Conservation (phyloP, 495 filamentous ascomycete species). For the Patellaria atrata region DNA sequence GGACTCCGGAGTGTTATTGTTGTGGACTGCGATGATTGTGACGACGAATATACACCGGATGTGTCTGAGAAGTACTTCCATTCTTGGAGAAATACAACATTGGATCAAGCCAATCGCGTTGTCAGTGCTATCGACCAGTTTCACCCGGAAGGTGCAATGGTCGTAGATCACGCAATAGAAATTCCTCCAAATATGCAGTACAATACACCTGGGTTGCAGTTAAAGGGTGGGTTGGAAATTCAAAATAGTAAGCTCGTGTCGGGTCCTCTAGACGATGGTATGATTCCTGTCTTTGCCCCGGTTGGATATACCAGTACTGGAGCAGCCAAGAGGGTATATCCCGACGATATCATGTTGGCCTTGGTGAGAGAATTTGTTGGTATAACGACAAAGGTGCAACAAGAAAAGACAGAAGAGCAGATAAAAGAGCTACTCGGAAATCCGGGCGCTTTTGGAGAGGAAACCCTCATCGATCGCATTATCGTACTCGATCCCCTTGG, state of each 20-base stretch:
- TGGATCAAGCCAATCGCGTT: slow-evolving; percentile 59
- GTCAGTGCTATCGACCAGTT: slow-evolving; percentile 54
- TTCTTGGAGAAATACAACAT: slow-evolving; percentile 32
- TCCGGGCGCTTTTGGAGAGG: neutral
- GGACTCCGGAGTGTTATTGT: slow-evolving; percentile 73
- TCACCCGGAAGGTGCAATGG: slow-evolving; percentile 48
- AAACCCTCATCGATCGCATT: slow-evolving; percentile 63
- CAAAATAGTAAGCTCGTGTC: slow-evolving; percentile 46
- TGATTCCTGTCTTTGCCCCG: slow-evolving; percentile 54
- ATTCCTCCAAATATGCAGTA: slow-evolving; percentile 19
- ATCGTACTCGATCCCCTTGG: slow-evolving; percentile 82
- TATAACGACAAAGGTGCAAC: slow-evolving; percentile 5
- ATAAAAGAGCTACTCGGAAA: slow-evolving; percentile 3
- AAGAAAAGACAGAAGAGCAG: slow-evolving; percentile 2
- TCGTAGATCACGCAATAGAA: slow-evolving; percentile 50
- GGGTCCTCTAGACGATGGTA: slow-evolving; percentile 53
- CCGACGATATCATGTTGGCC: slow-evolving; percentile 56
- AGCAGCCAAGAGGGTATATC: slow-evolving; percentile 39
- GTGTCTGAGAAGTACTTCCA: slow-evolving; percentile 4
- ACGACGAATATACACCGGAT: slow-evolving; percentile 19
- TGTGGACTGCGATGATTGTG: slow-evolving; percentile 45
- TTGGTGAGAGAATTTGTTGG: slow-evolving; percentile 61
- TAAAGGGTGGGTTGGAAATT: slow-evolving; percentile 29
- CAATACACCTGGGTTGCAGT: too few species aligned
- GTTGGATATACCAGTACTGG: slow-evolving; percentile 53